Conservation (phyloP, 2,329 filamentous ascomycete species). For the Colletotrichum sp. region DNA sequence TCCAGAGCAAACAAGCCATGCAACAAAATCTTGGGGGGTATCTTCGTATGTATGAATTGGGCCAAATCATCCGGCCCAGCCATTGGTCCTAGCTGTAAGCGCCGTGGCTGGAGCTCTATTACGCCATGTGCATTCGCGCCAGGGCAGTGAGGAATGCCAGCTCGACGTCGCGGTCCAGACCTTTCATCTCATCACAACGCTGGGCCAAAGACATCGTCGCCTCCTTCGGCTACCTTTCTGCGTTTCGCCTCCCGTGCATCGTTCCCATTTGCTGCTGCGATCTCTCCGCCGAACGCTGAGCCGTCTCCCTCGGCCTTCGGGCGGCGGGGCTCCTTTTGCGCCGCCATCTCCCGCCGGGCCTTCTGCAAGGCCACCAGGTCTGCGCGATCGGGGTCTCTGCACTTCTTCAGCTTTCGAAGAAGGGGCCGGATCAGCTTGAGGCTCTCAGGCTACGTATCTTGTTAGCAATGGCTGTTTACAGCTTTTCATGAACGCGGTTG, state of each 20-base stretch:
- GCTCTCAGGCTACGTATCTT: constrained; percentile 45
- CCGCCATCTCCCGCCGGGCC: constrained; percentile 61
- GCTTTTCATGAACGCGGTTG: background rate
- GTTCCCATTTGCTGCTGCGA: background rate
- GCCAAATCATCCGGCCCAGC: background rate
- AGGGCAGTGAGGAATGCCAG: background rate
- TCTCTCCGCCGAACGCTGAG: constrained; percentile 49
- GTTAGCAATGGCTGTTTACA: constrained; percentile 26
- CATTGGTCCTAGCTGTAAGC: background rate
- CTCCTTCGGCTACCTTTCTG: constrained; percentile 42
- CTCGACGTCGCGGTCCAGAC: background rate
- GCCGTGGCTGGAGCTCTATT: background rate
- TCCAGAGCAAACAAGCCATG: background rate
- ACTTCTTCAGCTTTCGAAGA: constrained; percentile 73
- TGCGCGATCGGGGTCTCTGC: constrained; percentile 75
- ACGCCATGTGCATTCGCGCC: background rate
- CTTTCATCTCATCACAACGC: background rate
- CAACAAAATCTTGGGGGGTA: background rate
- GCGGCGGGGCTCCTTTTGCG: constrained; percentile 47
- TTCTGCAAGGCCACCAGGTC: constrained; percentile 74
- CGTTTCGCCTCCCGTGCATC: constrained; percentile 48
- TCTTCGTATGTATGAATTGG: constrained; percentile 7
- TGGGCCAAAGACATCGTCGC: constrained; percentile 52
- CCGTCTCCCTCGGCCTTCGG: constrained; percentile 40
- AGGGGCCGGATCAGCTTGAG: constrained; percentile 60